Base-by-base conservation (phyloP, 495 filamentous ascomycete genomes). In the Aspergillus mulundensis region DNA sequence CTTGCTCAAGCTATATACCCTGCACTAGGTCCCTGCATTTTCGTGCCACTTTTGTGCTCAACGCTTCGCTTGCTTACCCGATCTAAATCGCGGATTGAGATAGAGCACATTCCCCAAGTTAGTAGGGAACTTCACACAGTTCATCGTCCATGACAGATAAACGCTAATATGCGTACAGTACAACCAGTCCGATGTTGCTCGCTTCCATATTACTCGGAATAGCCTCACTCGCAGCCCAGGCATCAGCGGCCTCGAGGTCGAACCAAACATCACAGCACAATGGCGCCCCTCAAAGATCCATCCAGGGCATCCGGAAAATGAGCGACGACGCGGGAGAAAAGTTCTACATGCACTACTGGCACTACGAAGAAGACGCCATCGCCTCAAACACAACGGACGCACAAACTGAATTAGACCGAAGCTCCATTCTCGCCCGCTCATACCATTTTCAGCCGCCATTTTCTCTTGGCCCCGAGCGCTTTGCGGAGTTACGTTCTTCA, bases 321-420 rank as follows among this genome's bases (percentile, higher is more conserved):
- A 84, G 81, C 46, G 72, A 66, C 5, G 89, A 96, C 66, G 83
- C 88, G 56, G 86, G 87, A 34, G 89, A 95, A 67, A 97, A 93
- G 74, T 93, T 97, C 72, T 86, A 85, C 61, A 74, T 74, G 32
- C 73, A 82, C 28, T 83, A 84, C 60, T 84, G 86, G 84, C 67
- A 73, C 25, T 86, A 84, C 53, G 63, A 53, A 3, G 54, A 68
- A 7, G 57, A 70, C 44, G 34, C 52, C 1, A 44, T 53, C 2
- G 25, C 48, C 12, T 45, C 39, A 36, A n/a, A 65, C 43, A 41
- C 42, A 21, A 50, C 54, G 30, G 38, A 24, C 6, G 19, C 20
- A 12, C 6, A 18, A 7, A 28, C 20, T 7, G 12, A 38, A 12
- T 44, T 23, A 15, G 45, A 57, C 8, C 46, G 7, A 14, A 38